Evolutionary conservation across 2,329 filamentous ascomycete species (phyloP).

Genomic region (Blastomyces parvus): DNA sequence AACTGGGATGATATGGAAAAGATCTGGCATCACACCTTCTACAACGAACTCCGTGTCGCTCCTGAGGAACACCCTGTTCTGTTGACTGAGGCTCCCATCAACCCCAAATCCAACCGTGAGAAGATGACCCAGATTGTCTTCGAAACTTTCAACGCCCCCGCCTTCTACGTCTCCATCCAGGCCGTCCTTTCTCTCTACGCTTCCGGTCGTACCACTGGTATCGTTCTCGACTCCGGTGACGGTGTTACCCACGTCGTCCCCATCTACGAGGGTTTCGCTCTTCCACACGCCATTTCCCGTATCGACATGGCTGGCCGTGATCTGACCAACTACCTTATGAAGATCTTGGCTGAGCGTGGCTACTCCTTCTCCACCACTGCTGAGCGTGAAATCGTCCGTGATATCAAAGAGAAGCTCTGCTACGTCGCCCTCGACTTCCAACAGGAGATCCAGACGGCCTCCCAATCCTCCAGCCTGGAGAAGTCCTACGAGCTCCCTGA

Average conservation of each 20-base stretch:
- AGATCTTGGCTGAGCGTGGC: slow-evolving; percentile 98
- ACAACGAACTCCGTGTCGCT: slow-evolving; percentile 99
- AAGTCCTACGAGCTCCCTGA: slow-evolving; percentile 99
- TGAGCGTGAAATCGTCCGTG: slow-evolving; percentile 99
- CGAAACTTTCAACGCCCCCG: slow-evolving; percentile 99
- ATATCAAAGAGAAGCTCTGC: slow-evolving; percentile 99
- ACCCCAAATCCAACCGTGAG: slow-evolving; percentile 99
- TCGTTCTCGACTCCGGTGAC: slow-evolving; percentile 99
- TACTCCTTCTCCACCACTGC: slow-evolving; percentile 99
- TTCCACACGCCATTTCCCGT: slow-evolving; percentile 99
- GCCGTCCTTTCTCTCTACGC: slow-evolving; percentile 98
- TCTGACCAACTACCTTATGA: slow-evolving; percentile 98
- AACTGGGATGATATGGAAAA: slow-evolving; percentile 99
- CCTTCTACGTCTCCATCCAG: slow-evolving; percentile 99
- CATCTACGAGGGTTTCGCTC: slow-evolving; percentile 99
- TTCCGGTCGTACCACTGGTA: slow-evolving; percentile 99
- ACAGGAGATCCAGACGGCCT: slow-evolving; percentile 99
- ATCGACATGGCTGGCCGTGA: slow-evolving; percentile 99
- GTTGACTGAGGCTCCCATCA: slow-evolving; percentile 98
- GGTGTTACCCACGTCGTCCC: slow-evolving; percentile 99
- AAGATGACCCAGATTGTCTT: slow-evolving; percentile 99
- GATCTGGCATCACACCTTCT: slow-evolving; percentile 99
- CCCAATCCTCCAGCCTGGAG: slow-evolving; percentile 97
- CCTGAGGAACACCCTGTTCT: slow-evolving; percentile 99
- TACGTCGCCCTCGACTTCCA: slow-evolving; percentile 99